Base-by-base conservation (phyloP, 139 green algal genomes). In the Desmodesmus armatus region DNA sequence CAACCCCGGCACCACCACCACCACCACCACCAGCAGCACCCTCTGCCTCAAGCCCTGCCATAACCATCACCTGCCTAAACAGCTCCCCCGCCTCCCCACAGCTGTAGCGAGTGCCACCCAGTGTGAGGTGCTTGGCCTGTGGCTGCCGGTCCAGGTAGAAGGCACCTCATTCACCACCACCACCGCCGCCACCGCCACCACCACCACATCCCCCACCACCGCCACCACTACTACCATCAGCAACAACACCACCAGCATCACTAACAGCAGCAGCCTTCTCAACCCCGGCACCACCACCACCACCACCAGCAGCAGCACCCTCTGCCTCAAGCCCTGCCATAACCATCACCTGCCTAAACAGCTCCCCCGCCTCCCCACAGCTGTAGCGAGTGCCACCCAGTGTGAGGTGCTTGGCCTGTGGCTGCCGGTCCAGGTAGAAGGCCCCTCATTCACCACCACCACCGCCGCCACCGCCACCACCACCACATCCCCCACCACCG, bases 111-210 rank as follows among this genome's bases (percentile, higher is more conserved):
- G 91, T 94, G 37, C 92, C 87, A 2, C 79, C 70, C 72, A 88
- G 40, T 2, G 76, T 49, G n/a, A 95, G 76, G 89, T 95, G 92
- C 84, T 94, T 93, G 25, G 78, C 17, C 73, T 92, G 88, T 2
- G 66, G 55, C 4, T 82, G 21, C 17, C 93, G 80, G 87, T 96
- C 93, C 33, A 96, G 65, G 43, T 96, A 96, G 67, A 96, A 93
- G 5, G 47, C 92, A 25, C 93, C 93, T 0, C n/a, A n/a, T n/a
- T n/a, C n/a, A n/a, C n/a, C n/a, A n/a, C n/a, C n/a, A n/a, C n/a
- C n/a, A n/a, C n/a, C n/a, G n/a, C n/a, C n/a, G n/a, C n/a, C n/a
- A n/a, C n/a, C n/a, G n/a, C n/a, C n/a, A n/a, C n/a, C n/a, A n/a
- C n/a, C n/a, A n/a, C n/a, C n/a, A n/a, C n/a, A n/a, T n/a, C n/a